Evolutionary conservation across 1,284 basidiomycete species (phyloP).

Genomic region (Cystobasidium slooffiae): DNA sequence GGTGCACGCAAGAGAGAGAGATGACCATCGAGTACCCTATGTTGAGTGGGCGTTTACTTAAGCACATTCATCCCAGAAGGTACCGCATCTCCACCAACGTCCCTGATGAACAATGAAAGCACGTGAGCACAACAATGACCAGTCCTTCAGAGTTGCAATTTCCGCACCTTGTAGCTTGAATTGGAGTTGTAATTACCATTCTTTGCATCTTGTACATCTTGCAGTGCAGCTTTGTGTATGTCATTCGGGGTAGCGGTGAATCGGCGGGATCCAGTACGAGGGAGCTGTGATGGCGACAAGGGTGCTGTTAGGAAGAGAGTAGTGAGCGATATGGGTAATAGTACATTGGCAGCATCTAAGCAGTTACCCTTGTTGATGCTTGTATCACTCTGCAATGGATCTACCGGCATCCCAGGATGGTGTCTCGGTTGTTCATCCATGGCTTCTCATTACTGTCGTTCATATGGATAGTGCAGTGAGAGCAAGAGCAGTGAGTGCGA

Average conservation of each 20-base stretch:
- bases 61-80: slow-evolving; percentile 22
- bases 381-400: background rate
- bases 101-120: background rate
- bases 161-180: slow-evolving; percentile 7
- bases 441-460: too few species aligned
- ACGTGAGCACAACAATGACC: too few species aligned
- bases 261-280: background rate
- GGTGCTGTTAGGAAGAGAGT: background rate
- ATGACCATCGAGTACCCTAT: too few species aligned
- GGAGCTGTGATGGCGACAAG: background rate
- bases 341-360: background rate
- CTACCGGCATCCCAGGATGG: background rate
- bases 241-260: slow-evolving; percentile 5
- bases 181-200: background rate
- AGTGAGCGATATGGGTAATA: too few species aligned
- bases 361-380: slow-evolving; percentile 1
- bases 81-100: slow-evolving; percentile 22
- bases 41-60: background rate
- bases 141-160: too few species aligned
- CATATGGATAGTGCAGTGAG: too few species aligned
- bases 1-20: too few species aligned
- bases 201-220: background rate
- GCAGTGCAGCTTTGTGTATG: slow-evolving; percentile 12
- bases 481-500: too few species aligned
- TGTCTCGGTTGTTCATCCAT: slow-evolving; percentile 1